Evolutionary conservation across 352 stramenopile species (phyloP).

Genomic region (Thalassiosira livingstoniorum): DNA sequence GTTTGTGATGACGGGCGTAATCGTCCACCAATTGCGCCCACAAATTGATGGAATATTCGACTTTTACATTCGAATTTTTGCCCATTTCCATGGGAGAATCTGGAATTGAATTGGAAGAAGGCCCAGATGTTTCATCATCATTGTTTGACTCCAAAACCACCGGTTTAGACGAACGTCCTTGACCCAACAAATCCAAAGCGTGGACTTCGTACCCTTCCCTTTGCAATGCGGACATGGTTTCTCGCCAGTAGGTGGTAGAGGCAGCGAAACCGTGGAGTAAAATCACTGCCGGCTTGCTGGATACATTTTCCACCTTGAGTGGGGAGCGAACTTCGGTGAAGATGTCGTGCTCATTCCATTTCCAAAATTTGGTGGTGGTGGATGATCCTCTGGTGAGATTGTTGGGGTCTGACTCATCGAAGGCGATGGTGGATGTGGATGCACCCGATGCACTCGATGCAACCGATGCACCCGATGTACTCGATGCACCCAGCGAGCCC

Average conservation of each 20-base stretch:
- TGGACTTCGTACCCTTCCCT: conserved; percentile 66
- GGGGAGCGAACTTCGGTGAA: conserved; percentile 36
- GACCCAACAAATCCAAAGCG: conserved; percentile 70
- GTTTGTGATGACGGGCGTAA: conserved; percentile 42
- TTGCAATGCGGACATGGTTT: conserved; percentile 52
- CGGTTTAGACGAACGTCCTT: conserved; percentile 67
- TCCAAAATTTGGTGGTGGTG: conserved; percentile 39
- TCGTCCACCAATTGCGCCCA: conserved; percentile 72
- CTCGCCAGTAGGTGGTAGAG: conserved; percentile 68
- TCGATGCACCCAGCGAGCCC: not conserved
- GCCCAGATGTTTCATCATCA: not conserved
- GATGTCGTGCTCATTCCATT: conserved; percentile 55
- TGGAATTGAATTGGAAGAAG: not conserved
- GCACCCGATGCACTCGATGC: not conserved
- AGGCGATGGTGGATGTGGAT: not conserved
- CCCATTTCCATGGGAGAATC: conserved; percentile 4
- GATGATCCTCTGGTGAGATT: no score
- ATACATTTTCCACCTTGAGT: not conserved
- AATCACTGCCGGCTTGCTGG: conserved; percentile 51
- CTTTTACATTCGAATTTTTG: conserved; percentile 17
- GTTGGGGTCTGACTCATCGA: no score
- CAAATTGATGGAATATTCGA: conserved; percentile 74
- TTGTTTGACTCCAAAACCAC: not conserved
- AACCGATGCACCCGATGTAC: not conserved
- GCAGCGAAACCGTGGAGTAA: conserved; percentile 74